Evolutionary conservation across 2,329 filamentous ascomycete species (phyloP), one percentile per base, ranked within the genome.

Genomic region (Cladophialophora psammophila): DNA sequence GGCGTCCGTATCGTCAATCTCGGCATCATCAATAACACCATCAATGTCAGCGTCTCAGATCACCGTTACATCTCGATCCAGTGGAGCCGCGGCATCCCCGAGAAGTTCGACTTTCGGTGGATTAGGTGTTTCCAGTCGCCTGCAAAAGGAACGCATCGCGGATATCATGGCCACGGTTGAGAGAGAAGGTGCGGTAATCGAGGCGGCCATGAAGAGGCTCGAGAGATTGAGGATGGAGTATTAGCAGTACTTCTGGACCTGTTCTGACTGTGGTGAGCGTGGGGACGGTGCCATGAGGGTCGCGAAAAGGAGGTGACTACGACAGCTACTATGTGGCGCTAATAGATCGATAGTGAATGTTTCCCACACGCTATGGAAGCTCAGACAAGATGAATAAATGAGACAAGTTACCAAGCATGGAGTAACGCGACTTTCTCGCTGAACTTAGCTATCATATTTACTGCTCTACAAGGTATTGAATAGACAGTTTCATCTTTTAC

Each of bases 121-220:
- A 7, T 63, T 69, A 8, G 57, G 68, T 13, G 68, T 72, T 7
- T 65, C 68, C 15, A 67, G 65, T 53, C 63, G 79, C 60, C 71
- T 84, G 32, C 81, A 83, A 67, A 79, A 79, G 42, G 79, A 80
- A 40, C 81, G 79, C 73, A 75, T 84, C 56, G 76, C 76, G 1
- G 80, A 84, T 72, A 82, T 82, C 5, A 83, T 83, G 80, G 77
- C 75, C 48, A 80, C 84, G 80, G 80, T 84, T 55, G 82, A 84
- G 66, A 76, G 82, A 77, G 82, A 84, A 80, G 65, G 62, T 13
- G 72, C 72, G 3, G 67, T 74, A 31, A 74, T 74, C 40, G 71
- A 73, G 3, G 71, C 69, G 13, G 71, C 67, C 12, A 69, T 71
- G 65, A 67, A 69, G 34, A 59, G 72, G 42, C 57, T 74, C 31